Base-by-base conservation (phyloP, 2,329 filamentous ascomycete genomes). In the Penicillium sp. region DNA sequence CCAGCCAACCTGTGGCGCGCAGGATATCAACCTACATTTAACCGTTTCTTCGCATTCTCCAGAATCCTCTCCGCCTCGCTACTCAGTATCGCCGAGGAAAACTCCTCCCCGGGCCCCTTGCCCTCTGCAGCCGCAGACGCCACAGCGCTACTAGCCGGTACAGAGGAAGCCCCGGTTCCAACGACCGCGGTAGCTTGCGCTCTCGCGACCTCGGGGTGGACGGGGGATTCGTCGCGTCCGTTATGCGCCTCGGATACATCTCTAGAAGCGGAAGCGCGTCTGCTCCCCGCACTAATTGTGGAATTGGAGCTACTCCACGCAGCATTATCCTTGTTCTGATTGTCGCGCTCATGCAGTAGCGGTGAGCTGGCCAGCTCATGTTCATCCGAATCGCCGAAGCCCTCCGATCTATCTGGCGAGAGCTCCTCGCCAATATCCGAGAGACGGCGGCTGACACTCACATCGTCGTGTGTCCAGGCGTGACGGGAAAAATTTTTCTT, bases 41-140 rank as follows among this genome's bases (percentile, higher is more conserved):
- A 75, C 59, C 89, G 79, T 66, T 83, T 84, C 72, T 96, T 96
- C 29, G 91, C 91, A 69, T 95, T 95, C 49, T 89, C 88, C 48
- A 97, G 76, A 64, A 96, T 96, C 63, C 90, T 77, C 65, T 96
- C 90, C 1, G 90, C 90, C 60, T 88, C 81, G 58, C 84, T 83
- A 66, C 88, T 91, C 55, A 95, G 72, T 22, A 87, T 82, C 15
- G 79, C 82, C 43, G 86, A 87, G 3, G 87, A 87, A 60, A 84
- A 81, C 39, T 77, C 76, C 48, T 85, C 79, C 49, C 82, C 80
- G 3, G 78, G 69, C 19, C 66, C 70, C 29, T 61, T 60, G 17
- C 66, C 61, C 44, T 64, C 62, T 39, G 62, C 70, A 60, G 58
- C 68, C 61, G 58, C 69, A 58, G 62, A 66, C 57, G 53, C 71